Evolutionary conservation across 2,329 filamentous ascomycete genomes (phyloP).

Genomic region (Fusarium sp.): DNA sequence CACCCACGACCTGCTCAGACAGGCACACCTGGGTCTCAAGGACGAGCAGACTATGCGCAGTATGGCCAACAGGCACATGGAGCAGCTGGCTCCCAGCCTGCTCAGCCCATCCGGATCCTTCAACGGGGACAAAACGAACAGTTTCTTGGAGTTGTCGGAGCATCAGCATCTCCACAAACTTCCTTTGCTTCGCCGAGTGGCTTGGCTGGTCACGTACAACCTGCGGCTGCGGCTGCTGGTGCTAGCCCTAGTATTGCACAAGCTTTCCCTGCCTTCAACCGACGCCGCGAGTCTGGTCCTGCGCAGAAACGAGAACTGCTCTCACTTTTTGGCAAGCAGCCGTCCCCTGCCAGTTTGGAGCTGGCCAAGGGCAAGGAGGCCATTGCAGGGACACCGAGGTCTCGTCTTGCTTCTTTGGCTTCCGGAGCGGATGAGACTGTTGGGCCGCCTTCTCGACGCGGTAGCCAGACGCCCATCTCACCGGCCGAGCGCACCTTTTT

Average conservation of each 20-base stretch:
- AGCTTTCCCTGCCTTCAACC: slow-evolving; percentile 34
- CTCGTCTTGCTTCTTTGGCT: slow-evolving; percentile 58
- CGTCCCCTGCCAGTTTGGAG: slow-evolving; percentile 41
- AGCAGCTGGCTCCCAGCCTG: slow-evolving; percentile 15
- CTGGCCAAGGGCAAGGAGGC: slow-evolving; percentile 42
- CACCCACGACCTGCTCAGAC: slow-evolving; percentile 29
- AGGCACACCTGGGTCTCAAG: slow-evolving; percentile 27
- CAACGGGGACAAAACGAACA: slow-evolving; percentile 50
- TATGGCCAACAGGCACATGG: slow-evolving; percentile 24
- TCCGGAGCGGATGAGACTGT: slow-evolving; percentile 52
- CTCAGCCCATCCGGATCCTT: slow-evolving; percentile 51
- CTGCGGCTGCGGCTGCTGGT: slow-evolving; percentile 26
- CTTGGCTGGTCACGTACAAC: slow-evolving; percentile 31
- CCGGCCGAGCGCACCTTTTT: slow-evolving; percentile 80
- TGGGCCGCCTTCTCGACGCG: slow-evolving; percentile 53
- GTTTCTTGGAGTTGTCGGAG: slow-evolving; percentile 29
- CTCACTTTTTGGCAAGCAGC: slow-evolving; percentile 69
- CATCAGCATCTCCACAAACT: slow-evolving; percentile 35
- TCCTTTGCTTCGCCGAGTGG: slow-evolving; percentile 41
- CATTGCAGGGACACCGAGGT: slow-evolving; percentile 43
- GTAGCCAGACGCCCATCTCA: slow-evolving; percentile 67
- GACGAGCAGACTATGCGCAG: slow-evolving; percentile 30
- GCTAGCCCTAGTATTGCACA: slow-evolving; percentile 33
- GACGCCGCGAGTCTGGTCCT: slow-evolving; percentile 44
- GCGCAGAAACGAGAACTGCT: slow-evolving; percentile 58